phyloP scores from a whole-genome alignment of 208 protist genomes.

The Acanthamoeba lugdunensis region DNA sequence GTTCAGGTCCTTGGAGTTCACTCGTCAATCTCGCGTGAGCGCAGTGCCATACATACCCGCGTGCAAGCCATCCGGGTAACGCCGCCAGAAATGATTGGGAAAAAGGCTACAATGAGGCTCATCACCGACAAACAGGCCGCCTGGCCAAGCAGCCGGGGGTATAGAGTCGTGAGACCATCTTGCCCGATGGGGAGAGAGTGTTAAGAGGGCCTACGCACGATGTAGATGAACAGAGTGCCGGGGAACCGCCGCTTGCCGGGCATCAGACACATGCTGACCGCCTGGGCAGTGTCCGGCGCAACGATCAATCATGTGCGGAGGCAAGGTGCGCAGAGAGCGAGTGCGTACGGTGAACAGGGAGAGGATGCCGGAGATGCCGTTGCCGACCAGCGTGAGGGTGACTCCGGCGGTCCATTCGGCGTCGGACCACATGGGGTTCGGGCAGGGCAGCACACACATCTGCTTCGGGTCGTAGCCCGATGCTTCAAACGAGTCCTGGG shows the following conservation, averaged over 20 bases:
- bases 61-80: constrained; percentile 4
- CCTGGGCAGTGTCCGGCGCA: neutral
- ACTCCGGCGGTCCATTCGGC: constrained; percentile 25
- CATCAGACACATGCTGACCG: constrained; percentile 17
- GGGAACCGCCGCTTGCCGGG: constrained; percentile 28
- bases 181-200: too few relatives aligned
- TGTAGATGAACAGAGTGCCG: constrained; percentile 33
- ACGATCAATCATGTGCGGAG: too few relatives aligned
- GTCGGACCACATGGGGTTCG: constrained; percentile 57
- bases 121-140: neutral
- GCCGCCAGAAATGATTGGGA: constrained; percentile 34
- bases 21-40: neutral
- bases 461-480: neutral
- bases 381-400: neutral
- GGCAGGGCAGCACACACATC: constrained; percentile 40
- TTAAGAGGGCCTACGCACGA: neutral
- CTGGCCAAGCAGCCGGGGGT: neutral
- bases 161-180: neutral
- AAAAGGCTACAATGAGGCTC: neutral
- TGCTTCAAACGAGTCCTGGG: neutral
- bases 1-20: too few relatives aligned
- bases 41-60: neutral
- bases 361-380: neutral
- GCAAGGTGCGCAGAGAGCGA: too few relatives aligned
- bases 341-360: neutral